phyloP scores from a whole-genome alignment of 169 alveolate species.

The Plasmodium vinckei region DNA sequence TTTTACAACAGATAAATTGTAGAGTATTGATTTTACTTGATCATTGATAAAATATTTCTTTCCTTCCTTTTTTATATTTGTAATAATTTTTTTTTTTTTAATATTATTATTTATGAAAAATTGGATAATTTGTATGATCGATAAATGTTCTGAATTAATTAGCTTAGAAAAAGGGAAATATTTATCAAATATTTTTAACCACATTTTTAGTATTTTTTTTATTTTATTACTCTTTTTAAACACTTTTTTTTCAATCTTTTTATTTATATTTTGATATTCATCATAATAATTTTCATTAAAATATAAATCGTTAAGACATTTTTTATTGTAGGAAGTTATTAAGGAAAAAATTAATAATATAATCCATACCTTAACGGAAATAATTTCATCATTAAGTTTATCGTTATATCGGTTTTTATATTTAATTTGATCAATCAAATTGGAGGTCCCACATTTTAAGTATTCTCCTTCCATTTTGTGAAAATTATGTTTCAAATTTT shows the following conservation, averaged over 20 bases:
- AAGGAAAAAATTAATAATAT: conserved; percentile 33
- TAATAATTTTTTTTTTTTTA: background rate
- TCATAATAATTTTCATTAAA: conserved; percentile 66
- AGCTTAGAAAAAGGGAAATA: conserved; percentile 2
- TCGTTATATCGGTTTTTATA: background rate
- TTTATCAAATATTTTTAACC: conserved; percentile 11
- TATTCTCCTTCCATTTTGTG: background rate
- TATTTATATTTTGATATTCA: conserved; percentile 5
- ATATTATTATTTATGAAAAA: background rate
- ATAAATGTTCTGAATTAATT: conserved; percentile 15
- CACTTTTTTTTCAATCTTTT: background rate
- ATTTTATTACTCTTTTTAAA: background rate
- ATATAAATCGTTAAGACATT: conserved; percentile 36
- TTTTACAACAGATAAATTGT: conserved; percentile 29
- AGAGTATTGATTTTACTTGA: conserved; percentile 13
- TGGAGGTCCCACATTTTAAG: background rate
- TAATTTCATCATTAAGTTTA: background rate
- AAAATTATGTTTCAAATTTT: background rate
- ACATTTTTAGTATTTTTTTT: background rate
- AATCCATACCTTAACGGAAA: conserved; percentile 4
- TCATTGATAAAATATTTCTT: background rate
- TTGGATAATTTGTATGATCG: conserved; percentile 55
- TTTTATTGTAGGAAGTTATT: conserved; percentile 32
- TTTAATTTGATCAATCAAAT: background rate
- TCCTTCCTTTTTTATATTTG: background rate